Percentiles rank a stretch among this genome's conserved stretches.
phyloP scores from a whole-genome alignment of 1,284 basidiomycete genomes.

The Rhizoctonia solani region DNA sequence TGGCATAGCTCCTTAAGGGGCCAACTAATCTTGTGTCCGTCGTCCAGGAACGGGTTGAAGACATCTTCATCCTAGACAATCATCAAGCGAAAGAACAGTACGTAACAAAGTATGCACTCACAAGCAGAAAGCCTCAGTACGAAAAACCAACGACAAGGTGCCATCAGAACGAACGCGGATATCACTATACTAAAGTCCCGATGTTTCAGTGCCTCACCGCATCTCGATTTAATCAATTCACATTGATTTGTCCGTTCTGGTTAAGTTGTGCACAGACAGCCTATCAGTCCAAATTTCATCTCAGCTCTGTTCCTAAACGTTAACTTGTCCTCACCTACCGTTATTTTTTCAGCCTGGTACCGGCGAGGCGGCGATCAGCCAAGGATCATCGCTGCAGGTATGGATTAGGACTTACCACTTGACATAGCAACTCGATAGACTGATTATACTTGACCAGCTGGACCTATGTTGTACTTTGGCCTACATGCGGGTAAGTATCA shows the following conservation, averaged over 20 bases:
- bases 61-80: neutral
- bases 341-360: neutral
- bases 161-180: slow-evolving; percentile 15
- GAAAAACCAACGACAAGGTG: neutral
- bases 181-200: neutral
- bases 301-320: neutral
- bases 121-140: slow-evolving; percentile 15
- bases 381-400: neutral
- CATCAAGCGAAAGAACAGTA: neutral
- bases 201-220: slow-evolving; percentile 8
- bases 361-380: slow-evolving; percentile 1
- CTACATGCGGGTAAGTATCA: neutral
- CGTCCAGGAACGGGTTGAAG: slow-evolving; percentile 5
- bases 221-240: neutral
- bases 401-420: slow-evolving; percentile 14
- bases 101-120: neutral
- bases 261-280: slow-evolving; percentile 4
- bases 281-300: neutral
- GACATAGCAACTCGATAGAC: slow-evolving; percentile 17
- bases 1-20: slow-evolving; percentile 5
- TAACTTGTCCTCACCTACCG: neutral
- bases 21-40: neutral
- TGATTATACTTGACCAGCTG: neutral
- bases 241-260: slow-evolving; percentile 14
- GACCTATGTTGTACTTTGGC: neutral